Base-by-base conservation (phyloP, 352 stramenopile genomes). In the Peronospora belbahrii region DNA sequence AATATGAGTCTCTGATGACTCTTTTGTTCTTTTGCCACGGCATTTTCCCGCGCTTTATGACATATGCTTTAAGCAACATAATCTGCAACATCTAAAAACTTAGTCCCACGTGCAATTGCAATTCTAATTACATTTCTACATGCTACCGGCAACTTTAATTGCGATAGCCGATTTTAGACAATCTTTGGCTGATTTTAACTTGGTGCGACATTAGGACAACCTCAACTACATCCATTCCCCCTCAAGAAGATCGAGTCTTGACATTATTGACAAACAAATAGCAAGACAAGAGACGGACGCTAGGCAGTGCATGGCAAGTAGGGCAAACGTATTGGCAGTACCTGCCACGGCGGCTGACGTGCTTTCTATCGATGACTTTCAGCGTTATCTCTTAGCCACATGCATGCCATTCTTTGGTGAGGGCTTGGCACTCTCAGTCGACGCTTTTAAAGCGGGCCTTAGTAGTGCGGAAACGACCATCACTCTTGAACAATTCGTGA, bases 361-460 rank as follows among this genome's bases (percentile, higher is more conserved):
- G 41, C 56, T 84, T 30, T 38, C 62, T 17, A 57, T 77, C 17
- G 52, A 52, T 25, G 59, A 65, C 38, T 75, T 91, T 42, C 65
- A 56, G 45, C 62, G 60, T 42, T 82, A 86, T 42, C 64, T 91
- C 23, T 55, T 87, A 59, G 51, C 67, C 33, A 75, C 77, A 14
- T 88, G 77, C 41, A 62, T 75, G 44, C 69, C 80, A 42, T 62
- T 91, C 39, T 78, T 91, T 40, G 70, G 74, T 20, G 70, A 83
- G 27, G 63, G 59, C 6, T 48, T 59, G 20, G 47, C 62, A 32
- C 58, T 81, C n/a, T 57, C 42, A 20, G 51, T 65, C 17, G 66
- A 71, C 8, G 45, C 35, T 14, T 85, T 89, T 35, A 59, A 57
- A 33, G 45, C 39, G 35, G 71, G 78, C 24, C 67, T 92, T 15